Conservation (phyloP, 768 basidiomycete species). For the Clathrus columnatus region DNA sequence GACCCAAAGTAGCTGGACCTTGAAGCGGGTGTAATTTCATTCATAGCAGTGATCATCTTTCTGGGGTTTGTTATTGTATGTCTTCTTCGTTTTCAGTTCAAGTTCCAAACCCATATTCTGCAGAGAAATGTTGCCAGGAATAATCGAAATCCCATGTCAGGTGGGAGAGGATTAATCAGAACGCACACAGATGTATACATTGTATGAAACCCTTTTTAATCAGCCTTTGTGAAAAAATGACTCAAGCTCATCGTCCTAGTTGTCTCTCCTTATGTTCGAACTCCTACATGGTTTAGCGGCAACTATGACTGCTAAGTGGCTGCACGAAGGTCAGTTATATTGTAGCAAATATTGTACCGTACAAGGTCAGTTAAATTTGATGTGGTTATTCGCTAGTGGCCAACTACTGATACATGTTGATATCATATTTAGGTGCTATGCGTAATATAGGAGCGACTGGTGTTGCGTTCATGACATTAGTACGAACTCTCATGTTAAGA, state of each 20-base stretch:
- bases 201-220: conserved; percentile 17
- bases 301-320: conserved; percentile 30
- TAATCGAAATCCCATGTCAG: conserved; percentile 14
- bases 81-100: background rate
- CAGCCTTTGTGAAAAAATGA: conserved; percentile 1
- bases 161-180: conserved; percentile 22
- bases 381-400: background rate
- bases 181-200: conserved; percentile 34
- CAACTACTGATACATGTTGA: conserved; percentile 10
- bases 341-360: conserved; percentile 27
- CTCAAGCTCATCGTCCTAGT: conserved; percentile 13
- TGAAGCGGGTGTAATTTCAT: conserved; percentile 27
- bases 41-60: conserved; percentile 25
- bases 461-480: conserved; percentile 33
- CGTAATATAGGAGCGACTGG: conserved; percentile 35
- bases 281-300: conserved; percentile 31
- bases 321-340: conserved; percentile 25
- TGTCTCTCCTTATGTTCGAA: conserved; percentile 23
- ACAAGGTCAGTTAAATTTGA: conserved; percentile 22
- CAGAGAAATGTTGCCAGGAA: conserved; percentile 25
- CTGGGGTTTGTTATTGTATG: conserved; percentile 26
- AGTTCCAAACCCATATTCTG: background rate
- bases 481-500: conserved; percentile 16
- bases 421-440: no score
- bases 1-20: conserved; percentile 22